phyloP scores from a whole-genome alignment of 2,329 filamentous ascomycete genomes.

The Microsporum canis region DNA sequence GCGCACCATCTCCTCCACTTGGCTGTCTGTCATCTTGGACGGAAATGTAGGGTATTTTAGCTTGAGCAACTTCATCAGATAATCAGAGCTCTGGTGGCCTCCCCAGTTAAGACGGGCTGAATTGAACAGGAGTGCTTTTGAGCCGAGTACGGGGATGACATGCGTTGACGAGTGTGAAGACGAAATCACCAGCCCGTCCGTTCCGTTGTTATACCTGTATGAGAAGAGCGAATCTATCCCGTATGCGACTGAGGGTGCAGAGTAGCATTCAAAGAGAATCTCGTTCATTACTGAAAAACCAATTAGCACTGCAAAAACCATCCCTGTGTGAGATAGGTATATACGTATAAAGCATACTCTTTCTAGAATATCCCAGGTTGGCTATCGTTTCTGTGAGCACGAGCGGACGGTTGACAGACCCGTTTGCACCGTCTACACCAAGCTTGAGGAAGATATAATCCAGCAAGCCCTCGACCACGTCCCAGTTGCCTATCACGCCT shows the following conservation, averaged over 20 bases:
- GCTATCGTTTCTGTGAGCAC: constrained; percentile 94
- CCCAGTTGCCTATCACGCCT: constrained; percentile 92
- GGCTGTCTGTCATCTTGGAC: constrained; percentile 71
- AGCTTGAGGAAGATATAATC: constrained; percentile 94
- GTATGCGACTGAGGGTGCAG: constrained; percentile 77
- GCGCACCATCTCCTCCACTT: constrained; percentile 75
- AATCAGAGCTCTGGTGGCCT: constrained; percentile 78
- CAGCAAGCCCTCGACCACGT: constrained; percentile 86
- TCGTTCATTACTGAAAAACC: constrained; percentile 72
- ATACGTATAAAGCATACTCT: constrained; percentile 49
- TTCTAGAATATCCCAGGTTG: constrained; percentile 77
- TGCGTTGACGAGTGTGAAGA: constrained; percentile 92
- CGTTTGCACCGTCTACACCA: constrained; percentile 61
- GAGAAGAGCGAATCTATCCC: constrained; percentile 96
- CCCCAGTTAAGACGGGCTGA: constrained; percentile 92
- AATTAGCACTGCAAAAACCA: too few relatives aligned
- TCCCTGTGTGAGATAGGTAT: too few relatives aligned
- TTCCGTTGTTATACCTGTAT: constrained; percentile 82
- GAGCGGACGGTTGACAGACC: constrained; percentile 69
- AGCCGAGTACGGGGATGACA: constrained; percentile 82
- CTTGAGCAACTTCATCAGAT: constrained; percentile 74
- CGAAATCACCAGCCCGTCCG: constrained; percentile 76
- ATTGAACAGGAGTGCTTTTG: constrained; percentile 71
- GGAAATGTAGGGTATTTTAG: constrained; percentile 88
- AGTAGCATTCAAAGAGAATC: constrained; percentile 92